phyloP scores from a whole-genome alignment of 768 basidiomycete species.

The Lentinula lateritia region DNA sequence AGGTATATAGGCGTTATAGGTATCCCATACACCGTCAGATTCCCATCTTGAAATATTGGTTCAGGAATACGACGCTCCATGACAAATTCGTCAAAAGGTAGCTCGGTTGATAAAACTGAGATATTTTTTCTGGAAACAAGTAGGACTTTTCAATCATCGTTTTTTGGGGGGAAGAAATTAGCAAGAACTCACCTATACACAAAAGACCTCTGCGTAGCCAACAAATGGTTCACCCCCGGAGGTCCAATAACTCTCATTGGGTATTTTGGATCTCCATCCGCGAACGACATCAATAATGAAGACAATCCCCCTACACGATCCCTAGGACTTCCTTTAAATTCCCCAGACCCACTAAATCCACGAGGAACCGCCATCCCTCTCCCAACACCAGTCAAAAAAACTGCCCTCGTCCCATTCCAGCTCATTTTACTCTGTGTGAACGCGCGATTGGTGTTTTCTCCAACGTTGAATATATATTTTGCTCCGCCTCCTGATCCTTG shows the following conservation, averaged over 20 bases:
- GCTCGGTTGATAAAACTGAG: neutral
- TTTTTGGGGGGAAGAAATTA: neutral
- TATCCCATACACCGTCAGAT: too few species aligned
- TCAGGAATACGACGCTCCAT: too few species aligned
- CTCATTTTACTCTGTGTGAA: slow-evolving; percentile 63
- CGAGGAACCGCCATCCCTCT: slow-evolving; percentile 14
- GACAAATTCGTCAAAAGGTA: too few species aligned
- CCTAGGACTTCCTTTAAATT: slow-evolving; percentile 17
- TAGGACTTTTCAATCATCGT: slow-evolving; percentile 36
- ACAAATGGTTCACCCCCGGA: slow-evolving; percentile 58
- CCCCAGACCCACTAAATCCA: too few species aligned
- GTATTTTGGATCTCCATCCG: slow-evolving; percentile 56
- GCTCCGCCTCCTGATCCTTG: neutral
- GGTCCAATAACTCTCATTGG: slow-evolving; percentile 66
- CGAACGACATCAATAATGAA: slow-evolving; percentile 75
- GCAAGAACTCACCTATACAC: slow-evolving; percentile 49
- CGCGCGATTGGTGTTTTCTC: slow-evolving; percentile 68
- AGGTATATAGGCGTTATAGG: too few species aligned
- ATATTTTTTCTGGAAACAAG: slow-evolving; percentile 37
- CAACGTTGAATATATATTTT: slow-evolving; percentile 85
- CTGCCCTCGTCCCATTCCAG: slow-evolving; percentile 58
- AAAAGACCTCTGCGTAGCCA: slow-evolving; percentile 68
- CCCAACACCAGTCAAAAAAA: slow-evolving; percentile 65
- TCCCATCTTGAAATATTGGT: too few species aligned
- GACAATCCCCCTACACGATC: slow-evolving; percentile 67